phyloP scores from a whole-genome alignment of 495 filamentous ascomycete species.

The Articulospora tetracladia region DNA sequence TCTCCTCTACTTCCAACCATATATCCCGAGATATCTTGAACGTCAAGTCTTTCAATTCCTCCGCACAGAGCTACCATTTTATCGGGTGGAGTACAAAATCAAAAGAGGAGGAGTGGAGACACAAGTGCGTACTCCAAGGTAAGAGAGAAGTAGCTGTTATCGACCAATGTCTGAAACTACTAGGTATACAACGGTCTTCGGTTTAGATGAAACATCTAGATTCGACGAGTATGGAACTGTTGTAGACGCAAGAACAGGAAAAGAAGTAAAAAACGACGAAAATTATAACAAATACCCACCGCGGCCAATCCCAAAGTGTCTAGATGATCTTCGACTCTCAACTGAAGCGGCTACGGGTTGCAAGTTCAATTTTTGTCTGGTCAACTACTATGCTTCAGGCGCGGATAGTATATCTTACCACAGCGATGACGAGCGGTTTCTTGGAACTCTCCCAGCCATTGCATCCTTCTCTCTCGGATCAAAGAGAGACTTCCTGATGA shows the following conservation, averaged over 20 bases:
- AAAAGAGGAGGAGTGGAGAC: slow-evolving; percentile 54
- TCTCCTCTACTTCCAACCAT: slow-evolving; percentile 65
- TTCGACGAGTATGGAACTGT: slow-evolving; percentile 40
- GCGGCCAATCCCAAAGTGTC: slow-evolving; percentile 63
- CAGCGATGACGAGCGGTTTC: slow-evolving; percentile 72
- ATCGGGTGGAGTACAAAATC: slow-evolving; percentile 67
- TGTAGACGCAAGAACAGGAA: slow-evolving; percentile 41
- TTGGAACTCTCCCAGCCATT: slow-evolving; percentile 62
- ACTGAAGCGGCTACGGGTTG: slow-evolving; percentile 56
- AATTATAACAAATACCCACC: slow-evolving; percentile 53
- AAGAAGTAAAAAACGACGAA: slow-evolving; percentile 32
- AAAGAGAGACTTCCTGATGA: slow-evolving; percentile 64
- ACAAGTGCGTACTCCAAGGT: slow-evolving; percentile 59
- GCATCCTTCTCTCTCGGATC: slow-evolving; percentile 67
- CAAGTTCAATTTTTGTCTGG: slow-evolving; percentile 68
- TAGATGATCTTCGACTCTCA: slow-evolving; percentile 49
- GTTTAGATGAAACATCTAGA: slow-evolving; percentile 55
- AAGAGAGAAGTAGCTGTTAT: neutral
- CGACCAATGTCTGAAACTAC: neutral
- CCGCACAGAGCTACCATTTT: slow-evolving; percentile 61
- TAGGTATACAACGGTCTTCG: slow-evolving; percentile 63
- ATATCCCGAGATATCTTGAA: slow-evolving; percentile 45
- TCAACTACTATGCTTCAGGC: slow-evolving; percentile 73
- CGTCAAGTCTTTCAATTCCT: slow-evolving; percentile 63
- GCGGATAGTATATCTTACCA: slow-evolving; percentile 71